phyloP scores from a whole-genome alignment of 2,329 filamentous ascomycete genomes.

The Teratosphaeria zuluensis region DNA sequence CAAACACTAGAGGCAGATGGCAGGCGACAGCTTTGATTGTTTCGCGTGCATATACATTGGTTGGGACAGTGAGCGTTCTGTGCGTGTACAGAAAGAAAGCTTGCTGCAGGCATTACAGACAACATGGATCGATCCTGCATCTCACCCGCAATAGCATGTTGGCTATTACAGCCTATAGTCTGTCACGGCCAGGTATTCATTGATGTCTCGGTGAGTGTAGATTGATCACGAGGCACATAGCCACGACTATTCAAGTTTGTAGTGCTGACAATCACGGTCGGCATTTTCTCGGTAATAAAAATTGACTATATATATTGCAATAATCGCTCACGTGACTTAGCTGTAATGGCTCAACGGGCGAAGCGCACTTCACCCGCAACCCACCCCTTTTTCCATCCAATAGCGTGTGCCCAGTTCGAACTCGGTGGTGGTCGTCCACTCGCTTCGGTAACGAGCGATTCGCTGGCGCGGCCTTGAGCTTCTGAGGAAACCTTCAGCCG shows the following conservation, averaged over 20 bases:
- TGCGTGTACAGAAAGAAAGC: neutral
- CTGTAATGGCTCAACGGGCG: constrained; percentile 27
- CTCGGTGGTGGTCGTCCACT: constrained; percentile 44
- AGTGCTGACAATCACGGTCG: too few species aligned
- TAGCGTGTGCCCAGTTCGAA: constrained; percentile 45
- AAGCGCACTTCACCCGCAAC: constrained; percentile 13
- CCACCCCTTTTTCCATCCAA: constrained; percentile 19
- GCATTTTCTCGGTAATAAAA: too few species aligned
- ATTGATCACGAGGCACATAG: too few species aligned
- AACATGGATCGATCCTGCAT: neutral
- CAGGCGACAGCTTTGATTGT: neutral
- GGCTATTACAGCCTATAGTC: too few species aligned
- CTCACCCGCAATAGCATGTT: too few species aligned
- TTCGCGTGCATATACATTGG: neutral
- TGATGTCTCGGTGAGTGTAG: too few species aligned
- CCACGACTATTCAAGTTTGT: too few species aligned
- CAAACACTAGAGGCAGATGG: neutral
- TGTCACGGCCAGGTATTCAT: too few species aligned
- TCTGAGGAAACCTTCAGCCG: constrained; percentile 47
- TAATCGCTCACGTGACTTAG: constrained; percentile 10
- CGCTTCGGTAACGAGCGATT: constrained; percentile 46
- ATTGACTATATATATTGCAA: too few species aligned
- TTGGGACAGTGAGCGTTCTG: neutral
- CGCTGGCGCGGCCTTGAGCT: constrained; percentile 43
- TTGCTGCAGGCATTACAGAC: neutral